Conservation (phyloP, 1,284 basidiomycete genomes). For the Phylloporus gajari region DNA sequence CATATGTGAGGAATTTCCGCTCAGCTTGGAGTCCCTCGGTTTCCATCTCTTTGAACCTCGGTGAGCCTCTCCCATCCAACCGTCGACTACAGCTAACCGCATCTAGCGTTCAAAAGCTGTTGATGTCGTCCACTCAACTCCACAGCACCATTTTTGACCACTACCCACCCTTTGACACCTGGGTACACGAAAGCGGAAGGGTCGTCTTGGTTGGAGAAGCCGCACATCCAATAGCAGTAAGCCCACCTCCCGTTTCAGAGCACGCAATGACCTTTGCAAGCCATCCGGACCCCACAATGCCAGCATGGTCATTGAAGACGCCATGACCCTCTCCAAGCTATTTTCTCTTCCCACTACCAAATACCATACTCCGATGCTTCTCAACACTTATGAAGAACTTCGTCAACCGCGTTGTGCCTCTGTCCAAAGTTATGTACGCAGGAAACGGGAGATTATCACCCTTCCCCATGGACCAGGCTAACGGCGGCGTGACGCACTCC, state of each 20-base stretch:
- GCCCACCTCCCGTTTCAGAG: conserved; percentile 12
- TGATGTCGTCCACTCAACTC: conserved; percentile 50
- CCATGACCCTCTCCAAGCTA: conserved; percentile 59
- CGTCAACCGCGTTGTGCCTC: conserved; percentile 54
- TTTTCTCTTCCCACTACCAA: conserved; percentile 55
- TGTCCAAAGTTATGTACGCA: conserved; percentile 51
- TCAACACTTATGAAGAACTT: conserved; percentile 61
- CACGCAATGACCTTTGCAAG: conserved; percentile 29
- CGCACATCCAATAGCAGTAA: conserved; percentile 60
- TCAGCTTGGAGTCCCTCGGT: conserved; percentile 29
- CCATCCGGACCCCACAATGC: conserved; percentile 52
- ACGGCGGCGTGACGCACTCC: conserved; percentile 49
- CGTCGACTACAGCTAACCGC: not conserved
- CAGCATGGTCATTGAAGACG: conserved; percentile 61
- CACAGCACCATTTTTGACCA: conserved; percentile 48
- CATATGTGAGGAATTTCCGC: conserved; percentile 42
- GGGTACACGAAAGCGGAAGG: conserved; percentile 59
- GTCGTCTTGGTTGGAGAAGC: conserved; percentile 63
- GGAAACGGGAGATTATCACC: conserved; percentile 53
- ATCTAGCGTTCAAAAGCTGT: conserved; percentile 51
- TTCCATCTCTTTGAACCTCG: conserved; percentile 49
- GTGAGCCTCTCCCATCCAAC: conserved; percentile 26
- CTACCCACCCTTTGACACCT: conserved; percentile 51
- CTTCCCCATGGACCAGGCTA: conserved; percentile 53
- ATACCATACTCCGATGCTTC: conserved; percentile 54